phyloP scores from a whole-genome alignment of 2,329 filamentous ascomycete species.

The Zymoseptoria ardabiliae region DNA sequence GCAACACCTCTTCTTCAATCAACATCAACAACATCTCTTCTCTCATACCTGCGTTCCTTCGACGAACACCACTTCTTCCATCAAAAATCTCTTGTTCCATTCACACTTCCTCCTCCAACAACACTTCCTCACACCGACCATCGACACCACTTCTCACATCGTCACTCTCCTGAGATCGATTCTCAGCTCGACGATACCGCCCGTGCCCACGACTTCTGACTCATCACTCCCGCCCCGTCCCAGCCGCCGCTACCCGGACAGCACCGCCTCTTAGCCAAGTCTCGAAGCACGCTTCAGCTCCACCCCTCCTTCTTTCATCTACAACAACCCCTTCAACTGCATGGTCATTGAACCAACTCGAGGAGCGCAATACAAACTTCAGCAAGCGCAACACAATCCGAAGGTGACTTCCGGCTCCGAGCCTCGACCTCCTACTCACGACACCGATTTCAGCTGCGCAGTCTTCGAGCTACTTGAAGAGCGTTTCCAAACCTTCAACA shows the following conservation, averaged over 20 bases:
- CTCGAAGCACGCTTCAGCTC: neutral
- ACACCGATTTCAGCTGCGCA: neutral
- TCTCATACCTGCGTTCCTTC: no score
- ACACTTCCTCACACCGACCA: neutral
- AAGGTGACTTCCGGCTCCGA: neutral
- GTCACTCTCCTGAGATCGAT: no score
- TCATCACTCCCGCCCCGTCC: no score
- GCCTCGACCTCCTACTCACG: neutral
- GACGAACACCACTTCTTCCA: no score
- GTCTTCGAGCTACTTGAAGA: neutral
- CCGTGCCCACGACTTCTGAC: no score
- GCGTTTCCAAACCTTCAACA: neutral
- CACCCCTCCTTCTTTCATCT: neutral
- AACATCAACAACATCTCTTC: no score
- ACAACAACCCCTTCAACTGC: neutral
- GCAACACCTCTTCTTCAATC: no score
- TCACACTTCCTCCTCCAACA: neutral
- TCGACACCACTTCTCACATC: no score
- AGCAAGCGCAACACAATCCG: neutral
- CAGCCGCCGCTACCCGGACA: no score
- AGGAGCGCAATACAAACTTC: neutral
- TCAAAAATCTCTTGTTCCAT: neutral
- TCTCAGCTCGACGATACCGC: no score
- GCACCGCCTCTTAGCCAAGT: no score
- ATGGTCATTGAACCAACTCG: neutral